Conservation (phyloP, 306 rosid genomes). For the Citrullus amarus region DNA sequence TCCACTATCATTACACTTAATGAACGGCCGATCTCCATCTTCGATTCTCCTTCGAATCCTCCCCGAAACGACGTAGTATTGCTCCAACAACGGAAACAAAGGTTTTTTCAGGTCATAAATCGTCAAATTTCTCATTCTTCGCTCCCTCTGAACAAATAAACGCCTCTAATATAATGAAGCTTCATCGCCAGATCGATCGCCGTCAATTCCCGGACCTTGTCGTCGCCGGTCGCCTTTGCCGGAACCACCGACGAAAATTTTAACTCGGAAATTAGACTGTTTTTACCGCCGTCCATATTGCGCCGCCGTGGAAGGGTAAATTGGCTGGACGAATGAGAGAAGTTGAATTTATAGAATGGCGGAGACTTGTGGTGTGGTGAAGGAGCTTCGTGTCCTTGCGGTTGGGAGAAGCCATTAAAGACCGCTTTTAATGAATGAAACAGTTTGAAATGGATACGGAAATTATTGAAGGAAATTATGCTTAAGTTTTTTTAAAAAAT, state of each 20-base stretch:
- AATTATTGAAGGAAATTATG: too few relatives aligned
- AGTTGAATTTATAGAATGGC: background rate
- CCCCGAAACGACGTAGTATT: conserved; percentile 35
- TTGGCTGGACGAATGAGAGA: background rate
- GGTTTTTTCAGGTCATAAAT: conserved; percentile 38
- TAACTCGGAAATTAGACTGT: background rate
- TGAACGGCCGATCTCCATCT: conserved; percentile 27
- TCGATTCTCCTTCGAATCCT: conserved; percentile 42
- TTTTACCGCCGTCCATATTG: too few relatives aligned
- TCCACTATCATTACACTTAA: conserved; percentile 72
- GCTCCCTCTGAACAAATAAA: conserved; percentile 31
- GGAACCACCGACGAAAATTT: conserved; percentile 66
- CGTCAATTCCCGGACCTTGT: conserved; percentile 23
- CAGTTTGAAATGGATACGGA: too few relatives aligned
- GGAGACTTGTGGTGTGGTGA: background rate
- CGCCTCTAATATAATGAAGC: conserved; percentile 54
- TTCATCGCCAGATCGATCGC: conserved; percentile 57
- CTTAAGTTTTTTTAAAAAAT: too few relatives aligned
- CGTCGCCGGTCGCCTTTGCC: conserved; percentile 26
- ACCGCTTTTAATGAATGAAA: background rate
- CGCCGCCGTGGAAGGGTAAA: too few relatives aligned
- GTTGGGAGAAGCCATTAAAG: background rate
- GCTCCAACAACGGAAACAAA: conserved; percentile 42
- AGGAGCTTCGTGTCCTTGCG: background rate
- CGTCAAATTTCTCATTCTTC: conserved; percentile 33